Base-by-base conservation (phyloP, 306 rosid species). In the Quercus mongolica region DNA sequence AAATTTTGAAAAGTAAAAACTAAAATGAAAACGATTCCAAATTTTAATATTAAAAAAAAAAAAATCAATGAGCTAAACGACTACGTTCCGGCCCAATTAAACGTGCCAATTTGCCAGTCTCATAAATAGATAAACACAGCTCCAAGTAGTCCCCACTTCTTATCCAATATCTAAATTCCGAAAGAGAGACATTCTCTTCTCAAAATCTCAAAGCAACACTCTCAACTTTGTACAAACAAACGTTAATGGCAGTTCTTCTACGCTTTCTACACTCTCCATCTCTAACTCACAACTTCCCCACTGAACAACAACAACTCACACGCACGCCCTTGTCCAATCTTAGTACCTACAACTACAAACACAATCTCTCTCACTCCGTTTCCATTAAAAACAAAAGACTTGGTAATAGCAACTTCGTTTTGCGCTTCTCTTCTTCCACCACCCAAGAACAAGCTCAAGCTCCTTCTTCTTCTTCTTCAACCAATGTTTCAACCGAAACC, bases 201-300 rank as follows among this genome's bases (percentile, higher is more conserved):
- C 25, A 33, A 18, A 56, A 8, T 56, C 71, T 33, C 26, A 13
- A 20, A 8, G 33, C 33, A 14, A 65, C 20, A 10, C 44, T 25
- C 61, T 67, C 3, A 1, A 23, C 11, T 41, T 41, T 8, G 46
- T 8, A 41, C 46, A 41, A 41, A 2, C 33, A 49, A 25, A 23
- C 21, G 70, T 70, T 79, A 14, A 94, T 94, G 98, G 97, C 97
- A 83, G 46, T 41, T 41, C 76, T 85, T 52, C 88, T 86, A 56
- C 87, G 83, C 56, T 56, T 74, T 83, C 73, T 55, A 8, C 79
- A 79, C 74, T 82, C 78, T 28, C 79, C 89, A 3, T 72, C 93
- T 14, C 38, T 85, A 31, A 19, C 81, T 13, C 17, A 3, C 54
- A 56, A 38, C 51, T 73, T 86, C 72, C 78, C 78, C 19, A 19